Conservation (phyloP, 441 rosid species). For the Viola pubescens region DNA sequence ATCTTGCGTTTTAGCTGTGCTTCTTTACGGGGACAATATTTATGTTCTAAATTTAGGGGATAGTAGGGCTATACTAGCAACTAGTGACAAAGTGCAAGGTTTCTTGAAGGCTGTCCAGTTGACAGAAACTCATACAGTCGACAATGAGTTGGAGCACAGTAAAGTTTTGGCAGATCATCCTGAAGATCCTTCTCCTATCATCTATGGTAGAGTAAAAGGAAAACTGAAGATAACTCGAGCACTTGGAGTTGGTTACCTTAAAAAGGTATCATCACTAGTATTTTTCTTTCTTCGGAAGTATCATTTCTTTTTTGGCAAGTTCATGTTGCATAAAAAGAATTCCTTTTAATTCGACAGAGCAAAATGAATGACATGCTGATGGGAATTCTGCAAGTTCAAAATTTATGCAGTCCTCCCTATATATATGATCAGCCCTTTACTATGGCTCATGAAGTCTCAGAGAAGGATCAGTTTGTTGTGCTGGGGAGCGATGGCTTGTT, state of each 20-base stretch:
- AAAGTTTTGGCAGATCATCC: slow-evolving; percentile 40
- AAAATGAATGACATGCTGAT: slow-evolving; percentile 61
- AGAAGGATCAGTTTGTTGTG: slow-evolving; percentile 59
- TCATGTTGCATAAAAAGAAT: neutral
- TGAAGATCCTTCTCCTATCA: slow-evolving; percentile 48
- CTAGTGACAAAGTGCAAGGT: slow-evolving; percentile 7
- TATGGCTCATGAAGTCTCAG: slow-evolving; percentile 45
- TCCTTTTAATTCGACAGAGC: slow-evolving; percentile 31
- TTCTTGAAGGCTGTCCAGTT: slow-evolving; percentile 23
- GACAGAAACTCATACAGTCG: slow-evolving; percentile 7
- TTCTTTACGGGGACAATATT: slow-evolving; percentile 53
- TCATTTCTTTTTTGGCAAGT: neutral
- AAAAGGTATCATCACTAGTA: slow-evolving; percentile 35
- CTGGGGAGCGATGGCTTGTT: slow-evolving; percentile 70
- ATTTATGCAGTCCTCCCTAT: slow-evolving; percentile 64
- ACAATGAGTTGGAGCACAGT: neutral
- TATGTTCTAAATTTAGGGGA: slow-evolving; percentile 64
- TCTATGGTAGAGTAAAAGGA: slow-evolving; percentile 65
- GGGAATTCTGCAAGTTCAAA: slow-evolving; percentile 70
- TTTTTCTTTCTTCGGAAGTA: neutral
- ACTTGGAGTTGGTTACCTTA: slow-evolving; percentile 74
- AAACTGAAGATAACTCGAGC: slow-evolving; percentile 74
- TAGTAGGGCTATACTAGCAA: slow-evolving; percentile 71
- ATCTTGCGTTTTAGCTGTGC: slow-evolving; percentile 61
- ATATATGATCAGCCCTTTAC: slow-evolving; percentile 54